phyloP scores from a whole-genome alignment of 495 filamentous ascomycete genomes.

The Podospora appendiculata region DNA sequence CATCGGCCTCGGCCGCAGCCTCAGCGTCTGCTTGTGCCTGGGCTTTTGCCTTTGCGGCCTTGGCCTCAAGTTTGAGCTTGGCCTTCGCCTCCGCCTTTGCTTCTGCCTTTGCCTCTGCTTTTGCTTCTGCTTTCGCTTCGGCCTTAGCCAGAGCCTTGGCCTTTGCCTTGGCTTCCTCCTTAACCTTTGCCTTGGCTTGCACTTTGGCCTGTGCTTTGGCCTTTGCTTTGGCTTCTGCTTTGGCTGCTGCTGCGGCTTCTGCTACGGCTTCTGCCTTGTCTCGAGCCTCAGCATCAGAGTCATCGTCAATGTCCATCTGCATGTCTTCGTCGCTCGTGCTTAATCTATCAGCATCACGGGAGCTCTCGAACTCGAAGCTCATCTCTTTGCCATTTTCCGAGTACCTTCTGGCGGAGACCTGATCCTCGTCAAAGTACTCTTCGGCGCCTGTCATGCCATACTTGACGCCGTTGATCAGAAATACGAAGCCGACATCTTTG shows the following conservation, averaged over 20 bases:
- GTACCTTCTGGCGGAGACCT: conserved; percentile 29
- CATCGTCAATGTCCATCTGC: conserved; percentile 7
- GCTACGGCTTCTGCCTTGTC: conserved; percentile 7
- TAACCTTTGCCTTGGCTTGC: not conserved
- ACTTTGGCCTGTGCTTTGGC: not conserved
- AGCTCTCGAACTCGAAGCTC: conserved; percentile 61
- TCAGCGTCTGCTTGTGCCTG: not conserved
- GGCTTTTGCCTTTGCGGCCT: not conserved
- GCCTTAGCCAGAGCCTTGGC: not conserved
- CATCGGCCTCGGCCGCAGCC: not conserved
- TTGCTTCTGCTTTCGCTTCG: not conserved
- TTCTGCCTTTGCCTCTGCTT: not conserved
- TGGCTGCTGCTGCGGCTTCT: not conserved
- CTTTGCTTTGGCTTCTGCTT: not conserved
- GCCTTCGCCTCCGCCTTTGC: not conserved
- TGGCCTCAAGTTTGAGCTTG: not conserved
- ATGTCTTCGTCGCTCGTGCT: conserved; percentile 47
- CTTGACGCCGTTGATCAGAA: conserved; percentile 66
- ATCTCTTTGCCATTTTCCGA: conserved; percentile 50
- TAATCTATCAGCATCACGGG: conserved; percentile 38
- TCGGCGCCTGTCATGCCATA: conserved; percentile 62
- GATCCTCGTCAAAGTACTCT: conserved; percentile 34
- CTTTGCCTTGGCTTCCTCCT: not conserved
- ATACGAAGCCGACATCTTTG: conserved; percentile 65
- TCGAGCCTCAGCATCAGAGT: conserved; percentile 19